phyloP scores from a whole-genome alignment of 164 flowering plant genomes.

The Umbilicus rupestris region DNA sequence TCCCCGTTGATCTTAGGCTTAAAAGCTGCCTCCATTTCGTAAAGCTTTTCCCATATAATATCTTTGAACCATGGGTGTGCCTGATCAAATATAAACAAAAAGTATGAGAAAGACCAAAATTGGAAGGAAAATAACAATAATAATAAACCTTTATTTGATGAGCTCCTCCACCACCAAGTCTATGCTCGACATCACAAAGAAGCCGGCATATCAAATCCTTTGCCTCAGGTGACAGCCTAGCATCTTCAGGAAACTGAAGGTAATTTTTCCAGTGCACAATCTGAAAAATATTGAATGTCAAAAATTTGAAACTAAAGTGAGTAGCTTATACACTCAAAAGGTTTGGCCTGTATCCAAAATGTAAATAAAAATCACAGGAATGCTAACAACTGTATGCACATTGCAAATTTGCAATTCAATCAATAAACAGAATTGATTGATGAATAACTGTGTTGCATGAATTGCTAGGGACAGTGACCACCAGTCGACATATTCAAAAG shows the following conservation, averaged over 20 bases:
- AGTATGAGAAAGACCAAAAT: neutral
- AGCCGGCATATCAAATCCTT: slow-evolving; percentile 66
- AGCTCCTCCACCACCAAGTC: slow-evolving; percentile 89
- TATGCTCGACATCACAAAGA: slow-evolving; percentile 64
- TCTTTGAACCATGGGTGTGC: slow-evolving; percentile 97
- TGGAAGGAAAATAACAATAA: neutral
- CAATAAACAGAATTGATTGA: neutral
- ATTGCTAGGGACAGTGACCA: neutral
- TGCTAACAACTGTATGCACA: neutral
- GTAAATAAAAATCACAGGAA: neutral
- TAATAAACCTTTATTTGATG: slow-evolving; percentile 56
- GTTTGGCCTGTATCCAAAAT: neutral
- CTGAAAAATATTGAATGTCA: slow-evolving; percentile 25
- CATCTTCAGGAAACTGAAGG: slow-evolving; percentile 82
- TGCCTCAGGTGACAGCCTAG: slow-evolving; percentile 73
- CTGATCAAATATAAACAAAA: slow-evolving; percentile 27
- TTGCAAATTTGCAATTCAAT: neutral
- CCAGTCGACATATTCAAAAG: neutral
- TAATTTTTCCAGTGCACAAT: slow-evolving; percentile 90
- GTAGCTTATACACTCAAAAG: neutral
- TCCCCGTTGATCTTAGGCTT: slow-evolving; percentile 87
- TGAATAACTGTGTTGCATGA: neutral
- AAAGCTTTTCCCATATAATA: slow-evolving; percentile 72
- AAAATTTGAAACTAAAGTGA: neutral
- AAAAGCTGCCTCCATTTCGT: slow-evolving; percentile 87